Base-by-base conservation (phyloP, 2,329 filamentous ascomycete genomes). In the Talaromyces sp. region DNA sequence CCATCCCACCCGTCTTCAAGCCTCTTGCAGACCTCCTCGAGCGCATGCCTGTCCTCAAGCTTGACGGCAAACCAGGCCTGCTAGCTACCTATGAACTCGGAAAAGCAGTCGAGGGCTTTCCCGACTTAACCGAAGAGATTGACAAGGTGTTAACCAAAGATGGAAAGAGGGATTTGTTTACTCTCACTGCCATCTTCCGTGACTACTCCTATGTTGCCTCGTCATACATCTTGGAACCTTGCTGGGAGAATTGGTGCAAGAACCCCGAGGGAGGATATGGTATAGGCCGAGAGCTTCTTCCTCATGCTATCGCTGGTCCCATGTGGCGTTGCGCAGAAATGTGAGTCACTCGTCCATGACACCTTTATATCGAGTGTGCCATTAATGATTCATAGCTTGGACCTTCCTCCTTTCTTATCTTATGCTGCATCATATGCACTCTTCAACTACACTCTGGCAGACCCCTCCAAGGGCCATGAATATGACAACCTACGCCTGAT, bases 341-440 rank as follows among this genome's bases (percentile, higher is more conserved):
- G 92, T 96, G 83, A 83, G 90, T 86, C n/a, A 40, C 10, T 31
- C 42, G 61, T 65, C 14, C 65, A 28, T 57, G 30, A 34, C 12
- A 28, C 34, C 14, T 18, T 23, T 33, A 10, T 33, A 50, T 8
- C 4, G 18, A 47, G 18, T 14, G n/a, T 47, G 44, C n/a, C 18
- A 47, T 28, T 52, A 36, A 58, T 52, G n/a, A 30, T 14, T 54
- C 7, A 27, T 63, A 87, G 85, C 63, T 76, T 82, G 66, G 89
- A 91, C 61, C 93, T 96, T 74, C 91, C 94, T 70, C 92, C 92
- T 2, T 96, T 96, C 79, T 94, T 96, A 90, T 92, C 95, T 70
- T 96, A 88, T 69, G 85, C 85, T 52, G 85, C 84, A 2, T 84
- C 83, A 0, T 87, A 87, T 70, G 82, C 83, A 30, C 78, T 87